Conservation (phyloP, 768 basidiomycete genomes). For the Mycena latifolia region DNA sequence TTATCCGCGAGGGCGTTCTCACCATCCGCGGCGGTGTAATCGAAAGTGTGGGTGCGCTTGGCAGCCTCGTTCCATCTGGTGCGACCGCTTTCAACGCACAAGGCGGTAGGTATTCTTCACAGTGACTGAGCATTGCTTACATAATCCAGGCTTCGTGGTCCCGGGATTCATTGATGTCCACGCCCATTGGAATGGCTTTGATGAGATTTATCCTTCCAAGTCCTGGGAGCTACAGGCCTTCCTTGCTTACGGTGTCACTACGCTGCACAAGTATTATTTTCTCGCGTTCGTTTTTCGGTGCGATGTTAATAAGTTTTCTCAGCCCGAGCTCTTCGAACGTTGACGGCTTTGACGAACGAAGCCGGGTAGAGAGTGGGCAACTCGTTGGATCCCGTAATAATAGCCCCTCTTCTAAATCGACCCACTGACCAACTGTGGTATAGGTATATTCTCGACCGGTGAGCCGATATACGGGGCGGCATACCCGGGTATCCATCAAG, state of each 20-base stretch:
- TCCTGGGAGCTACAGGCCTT: conserved; percentile 85
- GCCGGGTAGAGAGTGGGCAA: conserved; percentile 75
- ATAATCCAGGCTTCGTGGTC: conserved; percentile 64
- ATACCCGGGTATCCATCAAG: conserved; percentile 62
- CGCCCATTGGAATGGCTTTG: conserved; percentile 77
- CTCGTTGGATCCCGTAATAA: conserved; percentile 69
- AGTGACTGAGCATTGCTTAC: background rate
- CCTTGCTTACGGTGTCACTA: conserved; percentile 83
- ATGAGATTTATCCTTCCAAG: conserved; percentile 64
- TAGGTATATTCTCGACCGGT: conserved; percentile 73
- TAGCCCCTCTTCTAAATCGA: no score
- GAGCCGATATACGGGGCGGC: conserved; percentile 73
- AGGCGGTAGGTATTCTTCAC: conserved; percentile 61
- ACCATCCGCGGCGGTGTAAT: conserved; percentile 71
- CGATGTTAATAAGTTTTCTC: background rate
- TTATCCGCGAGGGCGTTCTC: conserved; percentile 66
- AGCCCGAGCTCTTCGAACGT: conserved; percentile 78
- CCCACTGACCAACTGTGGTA: no score
- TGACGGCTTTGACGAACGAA: conserved; percentile 73
- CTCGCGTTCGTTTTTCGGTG: background rate
- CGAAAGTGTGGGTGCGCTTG: conserved; percentile 55
- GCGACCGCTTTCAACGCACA: conserved; percentile 67
- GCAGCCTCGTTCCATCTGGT: conserved; percentile 48
- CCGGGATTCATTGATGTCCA: conserved; percentile 85
- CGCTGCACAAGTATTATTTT: conserved; percentile 72